Conservation (phyloP, 176 grass and related monocot genomes). For the Oryza meridionalis region DNA sequence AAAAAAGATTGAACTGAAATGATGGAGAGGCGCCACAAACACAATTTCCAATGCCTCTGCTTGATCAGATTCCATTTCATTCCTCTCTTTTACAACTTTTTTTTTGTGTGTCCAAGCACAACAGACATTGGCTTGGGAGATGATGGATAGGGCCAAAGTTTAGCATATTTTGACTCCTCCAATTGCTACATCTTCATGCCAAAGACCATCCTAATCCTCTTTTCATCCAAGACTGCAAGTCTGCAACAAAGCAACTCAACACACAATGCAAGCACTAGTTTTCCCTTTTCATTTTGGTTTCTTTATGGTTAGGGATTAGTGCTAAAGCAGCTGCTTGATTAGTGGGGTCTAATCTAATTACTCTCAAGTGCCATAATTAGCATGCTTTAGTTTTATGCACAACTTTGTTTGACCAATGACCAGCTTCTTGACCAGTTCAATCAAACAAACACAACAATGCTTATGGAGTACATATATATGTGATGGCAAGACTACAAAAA, state of each 20-base stretch:
- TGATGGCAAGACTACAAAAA: slow-evolving; percentile 39
- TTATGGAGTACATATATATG: not conserved
- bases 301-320: slow-evolving; percentile 54
- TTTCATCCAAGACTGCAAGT: slow-evolving; percentile 40
- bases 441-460: slow-evolving; percentile 35
- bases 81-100: slow-evolving; percentile 39
- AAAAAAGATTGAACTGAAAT: slow-evolving; percentile 27
- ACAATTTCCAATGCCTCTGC: slow-evolving; percentile 43
- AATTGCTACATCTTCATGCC: slow-evolving; percentile 40
- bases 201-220: slow-evolving; percentile 21
- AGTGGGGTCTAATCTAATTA: slow-evolving; percentile 59
- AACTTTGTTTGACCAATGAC: slow-evolving; percentile 60
- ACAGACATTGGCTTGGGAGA: slow-evolving; percentile 32
- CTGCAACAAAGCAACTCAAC: slow-evolving; percentile 35
- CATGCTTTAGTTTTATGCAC: slow-evolving; percentile 30
- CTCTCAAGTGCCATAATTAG: slow-evolving; percentile 58
- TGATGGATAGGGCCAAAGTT: slow-evolving; percentile 18
- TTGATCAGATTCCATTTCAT: slow-evolving; percentile 33
- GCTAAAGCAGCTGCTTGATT: slow-evolving; percentile 56
- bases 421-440: slow-evolving; percentile 41
- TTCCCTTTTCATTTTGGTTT: slow-evolving; percentile 41
- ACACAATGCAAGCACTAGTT: slow-evolving; percentile 26
- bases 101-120: slow-evolving; percentile 33
- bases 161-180: slow-evolving; percentile 47
- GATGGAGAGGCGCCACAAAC: slow-evolving; percentile 48